phyloP scores from a whole-genome alignment of 306 rosid genomes.

The Cucurbita moschata region DNA sequence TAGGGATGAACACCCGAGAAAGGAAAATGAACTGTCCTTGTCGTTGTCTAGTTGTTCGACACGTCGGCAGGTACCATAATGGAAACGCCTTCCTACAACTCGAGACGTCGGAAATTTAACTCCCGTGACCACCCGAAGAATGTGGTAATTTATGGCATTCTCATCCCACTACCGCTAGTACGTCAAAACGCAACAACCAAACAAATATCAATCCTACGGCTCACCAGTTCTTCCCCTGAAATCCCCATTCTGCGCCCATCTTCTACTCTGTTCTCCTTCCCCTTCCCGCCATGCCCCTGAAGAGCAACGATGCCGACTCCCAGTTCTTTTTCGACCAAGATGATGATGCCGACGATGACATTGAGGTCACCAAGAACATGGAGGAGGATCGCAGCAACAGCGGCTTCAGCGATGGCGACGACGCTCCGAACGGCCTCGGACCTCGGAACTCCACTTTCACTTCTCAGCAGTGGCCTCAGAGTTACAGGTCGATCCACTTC shows the following conservation, averaged over 20 bases:
- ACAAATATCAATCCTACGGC: background rate
- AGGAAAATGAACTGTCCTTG: too few relatives aligned
- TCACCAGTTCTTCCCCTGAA: background rate
- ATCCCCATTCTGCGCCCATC: background rate
- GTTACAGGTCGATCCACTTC: slow-evolving; percentile 33
- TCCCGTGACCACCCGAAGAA: background rate
- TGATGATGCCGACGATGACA: slow-evolving; percentile 10
- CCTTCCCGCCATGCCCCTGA: slow-evolving; percentile 18
- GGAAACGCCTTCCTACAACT: background rate
- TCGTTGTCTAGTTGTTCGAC: background rate
- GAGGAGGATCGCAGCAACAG: slow-evolving; percentile 14
- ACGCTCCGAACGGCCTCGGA: background rate
- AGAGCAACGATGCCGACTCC: slow-evolving; percentile 10
- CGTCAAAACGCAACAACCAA: background rate
- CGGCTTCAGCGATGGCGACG: slow-evolving; percentile 9
- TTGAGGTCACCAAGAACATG: slow-evolving; percentile 18
- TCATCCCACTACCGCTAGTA: background rate
- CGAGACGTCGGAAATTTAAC: background rate
- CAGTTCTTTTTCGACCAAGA: slow-evolving; percentile 13
- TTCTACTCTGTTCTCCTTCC: background rate
- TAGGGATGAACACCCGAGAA: too few relatives aligned
- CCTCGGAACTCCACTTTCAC: slow-evolving; percentile 15
- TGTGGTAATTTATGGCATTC: background rate
- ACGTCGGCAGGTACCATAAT: background rate
- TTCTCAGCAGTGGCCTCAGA: slow-evolving; percentile 74